phyloP scores from a whole-genome alignment of 257 asterid genomes.

The Paulownia fortunei region DNA sequence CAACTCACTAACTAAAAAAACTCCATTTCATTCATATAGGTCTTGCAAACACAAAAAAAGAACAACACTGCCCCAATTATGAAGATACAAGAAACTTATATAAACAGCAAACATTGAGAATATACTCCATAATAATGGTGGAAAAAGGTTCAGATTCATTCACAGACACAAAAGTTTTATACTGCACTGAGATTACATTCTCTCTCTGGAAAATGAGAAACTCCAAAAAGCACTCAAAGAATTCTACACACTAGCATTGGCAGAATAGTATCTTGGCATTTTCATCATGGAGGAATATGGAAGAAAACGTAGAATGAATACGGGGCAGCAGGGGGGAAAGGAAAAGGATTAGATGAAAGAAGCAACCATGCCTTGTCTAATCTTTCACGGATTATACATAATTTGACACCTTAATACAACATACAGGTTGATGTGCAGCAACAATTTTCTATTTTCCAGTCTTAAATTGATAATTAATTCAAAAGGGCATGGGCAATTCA shows the following conservation, averaged over 20 bases:
- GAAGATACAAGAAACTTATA: neutral
- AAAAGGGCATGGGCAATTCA: neutral
- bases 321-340: neutral
- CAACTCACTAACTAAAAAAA: constrained; percentile 1
- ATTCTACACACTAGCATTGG: neutral
- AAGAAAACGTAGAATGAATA: neutral
- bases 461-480: neutral
- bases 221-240: neutral
- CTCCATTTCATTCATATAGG: neutral
- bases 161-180: neutral
- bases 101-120: neutral
- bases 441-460: no score
- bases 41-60: neutral
- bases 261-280: neutral
- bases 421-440: no score
- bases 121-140: neutral
- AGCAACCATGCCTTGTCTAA: neutral
- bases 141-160: neutral
- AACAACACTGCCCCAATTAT: neutral
- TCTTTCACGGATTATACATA: no score
- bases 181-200: neutral
- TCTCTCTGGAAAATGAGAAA: neutral
- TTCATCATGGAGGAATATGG: neutral
- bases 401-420: no score
- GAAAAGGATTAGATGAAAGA: neutral